Conservation (phyloP, 176 grass and related monocot species). For the Oryza meridionalis region DNA sequence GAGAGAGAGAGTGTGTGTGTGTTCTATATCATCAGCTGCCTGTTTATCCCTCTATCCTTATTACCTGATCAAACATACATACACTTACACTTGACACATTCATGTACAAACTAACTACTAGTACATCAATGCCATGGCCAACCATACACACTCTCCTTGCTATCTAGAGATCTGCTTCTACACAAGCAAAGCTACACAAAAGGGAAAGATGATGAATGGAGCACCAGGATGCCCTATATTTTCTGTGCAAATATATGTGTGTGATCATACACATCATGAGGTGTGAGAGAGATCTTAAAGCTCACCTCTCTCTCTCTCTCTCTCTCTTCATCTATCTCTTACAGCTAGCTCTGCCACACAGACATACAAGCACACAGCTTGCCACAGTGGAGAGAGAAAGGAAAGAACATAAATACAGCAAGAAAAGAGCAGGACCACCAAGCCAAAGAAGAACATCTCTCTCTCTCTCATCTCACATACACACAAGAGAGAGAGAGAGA, state of each 20-base stretch:
- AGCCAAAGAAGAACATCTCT: constrained; percentile 30
- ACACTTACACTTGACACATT: constrained; percentile 17
- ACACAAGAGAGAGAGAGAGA: constrained; percentile 14
- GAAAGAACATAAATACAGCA: constrained; percentile 57
- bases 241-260: constrained; percentile 46
- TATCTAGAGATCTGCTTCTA: constrained; percentile 46
- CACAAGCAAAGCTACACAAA: constrained; percentile 56
- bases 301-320: neutral
- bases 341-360: constrained; percentile 31
- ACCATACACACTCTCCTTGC: neutral
- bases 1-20: neutral
- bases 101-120: constrained; percentile 16
- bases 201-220: constrained; percentile 39
- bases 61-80: constrained; percentile 36
- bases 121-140: constrained; percentile 20
- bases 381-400: constrained; percentile 41
- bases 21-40: neutral
- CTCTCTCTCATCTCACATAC: constrained; percentile 16
- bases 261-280: constrained; percentile 42
- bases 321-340: neutral
- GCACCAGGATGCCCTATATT: constrained; percentile 44
- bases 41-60: constrained; percentile 2
- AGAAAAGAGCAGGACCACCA: constrained; percentile 60
- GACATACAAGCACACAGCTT: constrained; percentile 7
- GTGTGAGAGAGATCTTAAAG: constrained; percentile 60